These are phyloP conservation scores for Coemansia javaensis DNA, from an alignment of 192 early-diverging fungal species.

Conservation along the genomic window DNA sequence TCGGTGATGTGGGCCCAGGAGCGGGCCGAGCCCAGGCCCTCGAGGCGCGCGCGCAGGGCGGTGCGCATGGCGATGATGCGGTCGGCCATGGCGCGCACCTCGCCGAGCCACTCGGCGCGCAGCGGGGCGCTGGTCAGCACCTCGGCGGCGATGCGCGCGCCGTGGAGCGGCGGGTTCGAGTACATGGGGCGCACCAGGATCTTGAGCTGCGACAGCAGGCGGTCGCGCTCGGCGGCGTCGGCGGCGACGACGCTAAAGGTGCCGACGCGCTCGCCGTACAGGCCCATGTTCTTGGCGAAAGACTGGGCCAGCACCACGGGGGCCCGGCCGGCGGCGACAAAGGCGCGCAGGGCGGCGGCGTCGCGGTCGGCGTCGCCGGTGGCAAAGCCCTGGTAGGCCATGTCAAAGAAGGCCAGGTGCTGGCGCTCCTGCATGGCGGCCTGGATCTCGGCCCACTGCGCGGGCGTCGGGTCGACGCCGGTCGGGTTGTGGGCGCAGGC, in stretches of 20 bases:
- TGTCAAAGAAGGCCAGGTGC: slow-evolving; percentile 96
- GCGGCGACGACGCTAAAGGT: slow-evolving; percentile 80
- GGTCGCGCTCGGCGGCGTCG: slow-evolving; percentile 68
- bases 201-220: slow-evolving; percentile 89
- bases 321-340: slow-evolving; percentile 71
- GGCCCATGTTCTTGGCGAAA: slow-evolving; percentile 99
- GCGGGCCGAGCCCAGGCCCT: slow-evolving; percentile 72
- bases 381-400: slow-evolving; percentile 99
- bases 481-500: slow-evolving; percentile 99
- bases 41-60: slow-evolving; percentile 69
- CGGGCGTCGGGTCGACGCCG: slow-evolving; percentile 91
- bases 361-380: slow-evolving; percentile 85
- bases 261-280: slow-evolving; percentile 97
- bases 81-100: slow-evolving; percentile 96
- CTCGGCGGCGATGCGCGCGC: slow-evolving; percentile 86
- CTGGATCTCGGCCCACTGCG: slow-evolving; percentile 89
- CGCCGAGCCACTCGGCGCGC: slow-evolving; percentile 77
- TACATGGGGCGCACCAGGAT: slow-evolving; percentile 95
- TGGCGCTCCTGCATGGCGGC: slow-evolving; percentile 68
- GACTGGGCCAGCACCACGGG: slow-evolving; percentile 83
- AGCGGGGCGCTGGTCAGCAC: slow-evolving; percentile 75
- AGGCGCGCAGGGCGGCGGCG: slow-evolving; percentile 90
- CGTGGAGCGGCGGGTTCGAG: slow-evolving; percentile 97
- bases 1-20: slow-evolving; percentile 90
- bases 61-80: slow-evolving; percentile 93